Percentiles rank a stretch among this genome's conserved stretches.
phyloP scores from a whole-genome alignment of 805 yeast species.

The Candida golubevii region DNA sequence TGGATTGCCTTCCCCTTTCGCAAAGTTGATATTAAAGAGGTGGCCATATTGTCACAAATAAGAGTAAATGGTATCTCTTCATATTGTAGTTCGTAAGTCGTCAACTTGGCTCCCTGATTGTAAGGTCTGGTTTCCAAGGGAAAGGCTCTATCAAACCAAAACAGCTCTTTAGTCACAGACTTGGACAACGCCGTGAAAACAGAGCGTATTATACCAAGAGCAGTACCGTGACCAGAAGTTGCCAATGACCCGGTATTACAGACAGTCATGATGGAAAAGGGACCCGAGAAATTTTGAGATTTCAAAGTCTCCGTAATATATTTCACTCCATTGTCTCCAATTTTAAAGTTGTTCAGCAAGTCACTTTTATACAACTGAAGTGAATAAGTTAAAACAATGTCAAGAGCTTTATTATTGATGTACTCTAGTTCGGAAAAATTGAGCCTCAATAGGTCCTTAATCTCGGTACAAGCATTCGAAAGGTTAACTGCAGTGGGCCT shows the following conservation, averaged over 20 bases:
- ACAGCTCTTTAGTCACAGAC: slow-evolving; percentile 24
- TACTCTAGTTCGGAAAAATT: slow-evolving; percentile 10
- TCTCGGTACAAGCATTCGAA: slow-evolving; percentile 62
- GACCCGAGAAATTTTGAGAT: slow-evolving; percentile 50
- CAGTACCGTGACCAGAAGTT: slow-evolving; percentile 97
- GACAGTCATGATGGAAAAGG: slow-evolving; percentile 80
- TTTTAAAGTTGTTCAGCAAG: slow-evolving; percentile 65
- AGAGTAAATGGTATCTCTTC: slow-evolving; percentile 86
- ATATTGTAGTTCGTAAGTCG: slow-evolving; percentile 84
- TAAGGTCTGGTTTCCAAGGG: slow-evolving; percentile 95
- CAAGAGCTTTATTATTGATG: slow-evolving; percentile 23
- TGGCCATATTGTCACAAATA: slow-evolving; percentile 88
- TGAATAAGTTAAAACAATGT: slow-evolving; percentile 40
- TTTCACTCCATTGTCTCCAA: slow-evolving; percentile 79
- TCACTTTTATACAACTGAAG: slow-evolving; percentile 68
- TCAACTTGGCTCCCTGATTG: slow-evolving; percentile 91
- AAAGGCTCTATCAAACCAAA: slow-evolving; percentile 64
- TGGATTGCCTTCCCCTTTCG: slow-evolving; percentile 26
- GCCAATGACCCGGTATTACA: slow-evolving; percentile 97
- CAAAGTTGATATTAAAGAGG: slow-evolving; percentile 58
- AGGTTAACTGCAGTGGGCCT: slow-evolving; percentile 96
- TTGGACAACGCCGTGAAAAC: slow-evolving; percentile 44
- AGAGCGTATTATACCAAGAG: slow-evolving; percentile 85
- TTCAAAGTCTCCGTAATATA: slow-evolving; percentile 50
- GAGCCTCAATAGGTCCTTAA: slow-evolving; percentile 33